Conservation (phyloP, 768 basidiomycete species). For the Agaricus blazei region DNA sequence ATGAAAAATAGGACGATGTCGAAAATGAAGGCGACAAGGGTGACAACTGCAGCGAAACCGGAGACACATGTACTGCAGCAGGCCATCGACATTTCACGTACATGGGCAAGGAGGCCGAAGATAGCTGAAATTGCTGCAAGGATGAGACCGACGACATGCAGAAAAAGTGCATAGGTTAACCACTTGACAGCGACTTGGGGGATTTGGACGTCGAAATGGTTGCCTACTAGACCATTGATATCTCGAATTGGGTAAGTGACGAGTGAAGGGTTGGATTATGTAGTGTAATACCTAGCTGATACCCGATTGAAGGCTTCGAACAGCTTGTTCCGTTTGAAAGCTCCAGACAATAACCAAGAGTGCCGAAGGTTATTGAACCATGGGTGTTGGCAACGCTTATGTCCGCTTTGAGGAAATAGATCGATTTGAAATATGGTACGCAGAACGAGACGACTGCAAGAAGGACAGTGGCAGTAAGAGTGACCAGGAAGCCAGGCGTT, state of each 20-base stretch:
- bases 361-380: constrained; percentile 79
- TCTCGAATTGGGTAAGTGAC: constrained; percentile 39
- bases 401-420: constrained; percentile 83
- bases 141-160: constrained; percentile 85
- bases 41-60: constrained; percentile 72
- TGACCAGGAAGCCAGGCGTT: constrained; percentile 85
- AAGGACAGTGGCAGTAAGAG: constrained; percentile 70
- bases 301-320: constrained; percentile 79
- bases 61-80: constrained; percentile 80
- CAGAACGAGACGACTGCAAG: constrained; percentile 87
- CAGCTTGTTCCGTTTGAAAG: constrained; percentile 57
- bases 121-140: constrained; percentile 67
- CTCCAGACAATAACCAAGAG: constrained; percentile 82
- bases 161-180: constrained; percentile 89
- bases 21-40: constrained; percentile 87
- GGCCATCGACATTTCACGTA: constrained; percentile 81
- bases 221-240: constrained; percentile 74
- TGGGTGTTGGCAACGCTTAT: constrained; percentile 36
- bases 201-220: constrained; percentile 61
- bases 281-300: constrained; percentile 61
- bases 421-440: constrained; percentile 82
- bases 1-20: constrained; percentile 90
- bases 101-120: constrained; percentile 84
- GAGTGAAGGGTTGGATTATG: constrained; percentile 1
- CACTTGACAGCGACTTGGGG: constrained; percentile 86